Evolutionary conservation across 768 basidiomycete genomes (phyloP).

Genomic region (Tricholoma matsutake): DNA sequence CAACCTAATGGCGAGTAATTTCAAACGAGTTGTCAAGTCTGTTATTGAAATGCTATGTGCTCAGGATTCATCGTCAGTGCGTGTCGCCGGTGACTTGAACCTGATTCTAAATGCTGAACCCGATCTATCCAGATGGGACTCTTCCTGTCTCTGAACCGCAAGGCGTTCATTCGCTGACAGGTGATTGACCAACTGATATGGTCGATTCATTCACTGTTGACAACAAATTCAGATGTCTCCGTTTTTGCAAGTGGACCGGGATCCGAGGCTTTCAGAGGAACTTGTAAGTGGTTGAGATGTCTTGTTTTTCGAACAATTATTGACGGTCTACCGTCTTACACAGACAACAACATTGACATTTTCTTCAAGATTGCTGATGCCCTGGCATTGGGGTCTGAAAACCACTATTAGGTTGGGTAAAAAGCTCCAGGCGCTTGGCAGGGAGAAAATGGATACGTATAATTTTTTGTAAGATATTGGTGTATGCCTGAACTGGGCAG

Average conservation of each 20-base stretch:
- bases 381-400: slow-evolving; percentile 11
- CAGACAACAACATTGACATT: slow-evolving; percentile 42
- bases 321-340: background rate
- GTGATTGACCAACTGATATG: slow-evolving; percentile 13
- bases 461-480: background rate
- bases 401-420: background rate
- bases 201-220: background rate
- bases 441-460: too few relatives aligned
- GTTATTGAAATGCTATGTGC: background rate
- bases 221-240: slow-evolving; percentile 32
- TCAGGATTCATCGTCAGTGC: slow-evolving; percentile 32
- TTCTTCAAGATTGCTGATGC: slow-evolving; percentile 23
- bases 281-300: slow-evolving; percentile 30
- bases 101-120: background rate
- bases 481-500: too few relatives aligned
- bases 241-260: slow-evolving; percentile 45
- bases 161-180: slow-evolving; percentile 41
- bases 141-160: slow-evolving; percentile 31
- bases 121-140: slow-evolving; percentile 28
- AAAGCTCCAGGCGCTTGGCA: background rate
- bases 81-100: slow-evolving; percentile 6
- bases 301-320: background rate
- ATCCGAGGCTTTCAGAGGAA: slow-evolving; percentile 38
- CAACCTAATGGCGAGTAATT: slow-evolving; percentile 26
- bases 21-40: background rate